Evolutionary conservation across 371 early-diverging fungal genomes (phyloP), one percentile per base, ranked within the genome.

Genomic region (Mortierella sp.): DNA sequence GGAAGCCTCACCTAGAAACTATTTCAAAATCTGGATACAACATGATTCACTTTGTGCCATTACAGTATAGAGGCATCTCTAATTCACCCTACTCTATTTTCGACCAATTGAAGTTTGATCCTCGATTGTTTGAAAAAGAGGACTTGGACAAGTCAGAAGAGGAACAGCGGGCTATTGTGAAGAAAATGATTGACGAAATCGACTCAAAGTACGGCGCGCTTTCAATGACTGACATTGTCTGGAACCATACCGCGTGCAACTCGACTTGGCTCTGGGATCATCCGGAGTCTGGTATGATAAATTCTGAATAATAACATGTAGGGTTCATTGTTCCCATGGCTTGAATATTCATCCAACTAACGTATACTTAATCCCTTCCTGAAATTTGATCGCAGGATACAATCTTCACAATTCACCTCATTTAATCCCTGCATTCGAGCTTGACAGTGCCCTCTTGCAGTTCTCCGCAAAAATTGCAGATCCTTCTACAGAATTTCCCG

Each of bases 241-340:
- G 97, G 97, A 99, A 99, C 85, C 99, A 99, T 79, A 98, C 98
- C 8, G 95, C 98, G 32, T 88, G 91, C 83, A 93, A 97, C 77
- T 93, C 94, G 13, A 85, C 78, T 6, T 99, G 97, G 94, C 89
- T 99, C 31, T 84, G 91, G 70, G 90, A 95, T 34, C 98, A 98
- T 81, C 99, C 99, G 3, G 98, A 98, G 83, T 95, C 97, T 62
- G 97, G 90, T 88, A 83, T 61, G 42, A 64, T 19, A 40, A 34
- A 28, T 57, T 22, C 34, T 5, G 19, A 57, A 57, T 57, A 9
- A 56, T 56, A 8, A 6, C 3, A 32, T 35, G 32, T 1, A 29
- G 17, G 19, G 32, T 17, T 69, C 23, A 32, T 61, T 6, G 35
- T 35, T 13, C 28, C 32, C 19, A 47, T 40, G n/a, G n/a, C n/a